Base-by-base conservation (phyloP, 352 stramenopile species). In the Pythium aristosporum region DNA sequence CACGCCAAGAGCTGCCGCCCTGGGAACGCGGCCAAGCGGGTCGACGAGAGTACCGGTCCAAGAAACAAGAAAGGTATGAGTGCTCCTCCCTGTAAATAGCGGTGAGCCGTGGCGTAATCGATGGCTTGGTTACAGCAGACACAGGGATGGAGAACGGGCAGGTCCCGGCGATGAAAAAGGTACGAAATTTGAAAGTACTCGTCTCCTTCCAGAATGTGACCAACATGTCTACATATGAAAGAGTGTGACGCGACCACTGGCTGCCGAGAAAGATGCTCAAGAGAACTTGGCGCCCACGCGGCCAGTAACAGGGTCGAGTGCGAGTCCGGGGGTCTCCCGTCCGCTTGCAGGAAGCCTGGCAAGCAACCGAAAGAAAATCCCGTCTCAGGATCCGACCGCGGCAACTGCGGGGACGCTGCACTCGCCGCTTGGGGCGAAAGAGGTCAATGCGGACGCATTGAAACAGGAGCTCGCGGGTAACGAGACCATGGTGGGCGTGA, bases 1-100 rank as follows among this genome's bases (percentile, higher is more conserved):
- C 83, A 92, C 60, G 77, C 72, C 51, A 79, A 74, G 34, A 92
- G 83, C 48, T 92, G 80, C 34, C 69, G 66, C 7, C 69, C 75
- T 1, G 74, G 82, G 12, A 80, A 63, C 30, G 65, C 70, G 10
- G 61, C 79, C 0, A 82, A 82, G 50, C 82, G 81, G 23, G 60
- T 82, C 9, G 72, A 57, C 0, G 82, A 92, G 12, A 80, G 80
- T 7, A 79, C 74, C 39, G 77, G 63, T 30, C 79, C 80, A 5
- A 64, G 77, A 23, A 87, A 85, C 59, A 84, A 81, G 47, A 82
- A 82, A 76, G 74, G 74, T 87, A 32, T 13, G 42, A 1, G 9
- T 42, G n/a, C 18, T 48, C 3, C 1, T 11, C 15, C 7, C 16
- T 48, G 2, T 18, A 8, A 42, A 13, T 1, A 18, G 10, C 4